These are phyloP conservation scores for Zygosaccharomyces kombuchaensis DNA, from an alignment of 805 yeast species.

Conservation along the genomic window DNA sequence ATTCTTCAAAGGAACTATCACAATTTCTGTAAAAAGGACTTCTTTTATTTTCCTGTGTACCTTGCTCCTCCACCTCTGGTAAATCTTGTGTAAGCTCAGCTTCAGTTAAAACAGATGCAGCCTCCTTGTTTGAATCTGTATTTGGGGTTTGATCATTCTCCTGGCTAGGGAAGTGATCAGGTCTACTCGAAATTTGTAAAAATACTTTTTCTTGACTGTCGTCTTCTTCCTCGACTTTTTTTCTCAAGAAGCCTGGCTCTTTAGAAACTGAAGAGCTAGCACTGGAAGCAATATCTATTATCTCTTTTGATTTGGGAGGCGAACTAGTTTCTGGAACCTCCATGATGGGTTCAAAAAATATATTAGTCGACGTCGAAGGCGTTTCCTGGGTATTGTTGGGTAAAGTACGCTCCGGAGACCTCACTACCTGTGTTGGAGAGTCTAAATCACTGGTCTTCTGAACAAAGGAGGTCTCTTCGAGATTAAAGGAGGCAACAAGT, in stretches of 20 bases:
- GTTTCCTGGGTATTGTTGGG: conserved; percentile 5
- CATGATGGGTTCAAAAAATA: conserved; percentile 10
- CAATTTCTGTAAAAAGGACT: background rate
- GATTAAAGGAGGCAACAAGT: conserved; percentile 8
- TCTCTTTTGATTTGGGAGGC: conserved; percentile 13
- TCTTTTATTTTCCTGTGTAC: conserved; percentile 3
- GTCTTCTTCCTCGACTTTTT: conserved; percentile 1
- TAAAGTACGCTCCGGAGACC: conserved; percentile 13
- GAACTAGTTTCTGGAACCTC: conserved; percentile 26
- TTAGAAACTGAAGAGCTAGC: conserved; percentile 8
- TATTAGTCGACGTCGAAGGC: conserved; percentile 3
- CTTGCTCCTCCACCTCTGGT: conserved; percentile 28
- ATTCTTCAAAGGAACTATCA: conserved; percentile 11
- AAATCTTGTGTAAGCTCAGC: conserved; percentile 30
- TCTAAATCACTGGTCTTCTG: conserved; percentile 1
- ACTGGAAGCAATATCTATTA: background rate
- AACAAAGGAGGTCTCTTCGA: conserved; percentile 1
- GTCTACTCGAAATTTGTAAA: conserved; percentile 19
- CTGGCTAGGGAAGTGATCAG: conserved; percentile 3
- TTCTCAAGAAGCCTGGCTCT: background rate
- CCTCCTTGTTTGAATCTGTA: background rate
- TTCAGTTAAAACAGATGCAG: conserved; percentile 22
- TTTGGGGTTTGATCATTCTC: background rate
- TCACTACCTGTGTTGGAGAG: conserved; percentile 11
- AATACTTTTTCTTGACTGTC: conserved; percentile 11